phyloP scores from a whole-genome alignment of 2,329 filamentous ascomycete species.

The Penicillium sp. region DNA sequence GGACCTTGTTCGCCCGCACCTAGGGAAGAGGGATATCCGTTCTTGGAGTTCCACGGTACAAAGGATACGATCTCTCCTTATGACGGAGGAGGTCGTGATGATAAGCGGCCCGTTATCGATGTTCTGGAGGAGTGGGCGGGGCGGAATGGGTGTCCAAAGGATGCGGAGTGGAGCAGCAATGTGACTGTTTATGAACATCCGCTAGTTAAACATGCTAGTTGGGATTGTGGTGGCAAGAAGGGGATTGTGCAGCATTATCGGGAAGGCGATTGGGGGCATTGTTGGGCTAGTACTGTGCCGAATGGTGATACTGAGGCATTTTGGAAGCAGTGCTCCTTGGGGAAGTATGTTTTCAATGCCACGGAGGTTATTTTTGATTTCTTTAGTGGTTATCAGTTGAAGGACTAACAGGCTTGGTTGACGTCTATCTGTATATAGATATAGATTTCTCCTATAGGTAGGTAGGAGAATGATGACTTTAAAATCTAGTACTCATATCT shows the following conservation, averaged over 20 bases:
- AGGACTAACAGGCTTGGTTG: neutral
- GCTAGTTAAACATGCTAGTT: constrained; percentile 19
- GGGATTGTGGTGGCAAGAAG: constrained; percentile 15
- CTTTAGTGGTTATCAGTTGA: neutral
- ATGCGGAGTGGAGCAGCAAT: constrained; percentile 15
- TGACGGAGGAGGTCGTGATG: constrained; percentile 11
- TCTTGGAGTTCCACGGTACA: constrained; percentile 26
- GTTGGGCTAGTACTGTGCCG: constrained; percentile 19
- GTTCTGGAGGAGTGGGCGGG: constrained; percentile 19
- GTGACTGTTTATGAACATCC: constrained; percentile 15
- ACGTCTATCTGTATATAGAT: neutral
- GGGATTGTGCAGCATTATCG: constrained; percentile 23
- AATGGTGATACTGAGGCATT: constrained; percentile 13
- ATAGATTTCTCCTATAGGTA: no score
- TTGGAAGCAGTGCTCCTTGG: neutral
- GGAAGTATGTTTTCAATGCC: constrained; percentile 4
- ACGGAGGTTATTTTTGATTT: constrained; percentile 1
- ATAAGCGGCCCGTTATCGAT: constrained; percentile 17
- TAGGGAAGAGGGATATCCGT: constrained; percentile 30
- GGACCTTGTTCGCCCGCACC: constrained; percentile 23
- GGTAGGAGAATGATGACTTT: no score
- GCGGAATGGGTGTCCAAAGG: constrained; percentile 14
- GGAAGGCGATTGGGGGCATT: constrained; percentile 19
- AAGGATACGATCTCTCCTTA: constrained; percentile 20
- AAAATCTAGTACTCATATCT: no score